Conservation (phyloP, 495 filamentous ascomycete species). For the Ramalina intermedia region DNA sequence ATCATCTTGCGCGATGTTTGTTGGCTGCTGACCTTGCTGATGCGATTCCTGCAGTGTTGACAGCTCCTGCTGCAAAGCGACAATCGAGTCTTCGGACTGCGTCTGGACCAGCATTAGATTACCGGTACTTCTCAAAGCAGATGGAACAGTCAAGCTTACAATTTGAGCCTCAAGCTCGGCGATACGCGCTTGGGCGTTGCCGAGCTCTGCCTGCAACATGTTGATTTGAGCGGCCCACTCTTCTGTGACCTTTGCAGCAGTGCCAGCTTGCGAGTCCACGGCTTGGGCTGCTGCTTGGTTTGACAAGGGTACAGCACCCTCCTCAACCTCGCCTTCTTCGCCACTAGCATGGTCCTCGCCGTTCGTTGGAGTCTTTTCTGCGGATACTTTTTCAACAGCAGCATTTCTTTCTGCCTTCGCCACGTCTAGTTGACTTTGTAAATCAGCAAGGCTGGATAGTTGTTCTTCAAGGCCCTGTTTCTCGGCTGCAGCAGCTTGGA, state of each 20-base stretch:
- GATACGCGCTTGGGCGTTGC: slow-evolving; percentile 19
- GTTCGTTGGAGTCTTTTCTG: slow-evolving; percentile 4
- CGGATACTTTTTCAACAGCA: slow-evolving; percentile 22
- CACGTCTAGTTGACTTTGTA: slow-evolving; percentile 32
- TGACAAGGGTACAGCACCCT: slow-evolving; percentile 22
- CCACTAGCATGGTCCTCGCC: slow-evolving; percentile 6
- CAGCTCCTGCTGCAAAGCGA: slow-evolving; percentile 10
- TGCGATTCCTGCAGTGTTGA: slow-evolving; percentile 2
- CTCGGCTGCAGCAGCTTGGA: slow-evolving; percentile 32
- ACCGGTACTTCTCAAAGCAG: background rate
- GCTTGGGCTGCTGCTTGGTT: slow-evolving; percentile 24
- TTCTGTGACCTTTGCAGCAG: slow-evolving; percentile 29
- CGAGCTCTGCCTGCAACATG: slow-evolving; percentile 6
- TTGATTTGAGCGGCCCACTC: background rate
- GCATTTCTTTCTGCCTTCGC: slow-evolving; percentile 29
- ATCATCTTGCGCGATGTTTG: background rate
- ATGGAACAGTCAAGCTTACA: background rate
- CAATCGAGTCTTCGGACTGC: slow-evolving; percentile 17
- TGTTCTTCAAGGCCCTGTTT: slow-evolving; percentile 28
- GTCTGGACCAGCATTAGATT: slow-evolving; percentile 8
- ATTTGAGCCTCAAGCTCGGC: slow-evolving; percentile 25
- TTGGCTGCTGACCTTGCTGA: background rate
- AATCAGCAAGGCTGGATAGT: slow-evolving; percentile 19
- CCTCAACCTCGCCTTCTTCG: slow-evolving; percentile 17
- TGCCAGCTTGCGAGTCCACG: slow-evolving; percentile 32